Base-by-base conservation (phyloP, 2,329 filamentous ascomycete genomes). In the Coniochaeta sp. region DNA sequence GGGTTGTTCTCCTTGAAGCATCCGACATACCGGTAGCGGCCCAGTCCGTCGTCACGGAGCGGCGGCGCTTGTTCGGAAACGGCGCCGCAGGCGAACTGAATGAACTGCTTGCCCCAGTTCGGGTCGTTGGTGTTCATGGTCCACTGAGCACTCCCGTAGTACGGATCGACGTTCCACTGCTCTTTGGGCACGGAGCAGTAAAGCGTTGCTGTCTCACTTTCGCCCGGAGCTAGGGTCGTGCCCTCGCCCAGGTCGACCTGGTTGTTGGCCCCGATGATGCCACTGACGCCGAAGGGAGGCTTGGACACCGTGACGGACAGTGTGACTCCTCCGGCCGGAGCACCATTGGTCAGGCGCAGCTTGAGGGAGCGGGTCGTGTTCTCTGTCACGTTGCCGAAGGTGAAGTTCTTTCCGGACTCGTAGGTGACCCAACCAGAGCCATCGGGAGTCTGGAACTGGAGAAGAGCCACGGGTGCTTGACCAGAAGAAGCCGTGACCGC, bases 261-360 rank as follows among this genome's bases (percentile, higher is more conserved):
- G 59, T 83, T 84, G 12, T 68, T 70, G 1, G 79, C 75, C 18
- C 72, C 69, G 33, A 83, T 71, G 20, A 82, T 72, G 3, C 78
- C 75, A n/a, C 65, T 57, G 3, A 79, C 68, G 13, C 78, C 79
- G 50, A 78, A 82, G 0, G 81, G 81, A 4, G 79, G 78, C 59
- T 84, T 84, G 0, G 80, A 83, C 2, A 84, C 78, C 0, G 79
- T 82, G 13, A 83, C 64, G 0, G 74, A 78, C 1, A 83, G 68
- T 1, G 73, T 68, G 18, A 72, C 70, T 49, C 76, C 74, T 53
- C 76, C 75, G 1, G 71, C 64, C 1, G 71, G 71, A 8, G 74
- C 77, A 47, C 71, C 73, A 58, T 83, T 83, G 31, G 73, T 79
- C 22, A 83, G 60, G 1, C 80, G 72, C 62, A 83, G 68, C 49